Conservation (phyloP, 2,329 filamentous ascomycete genomes). For the Beauveria bassiana region DNA sequence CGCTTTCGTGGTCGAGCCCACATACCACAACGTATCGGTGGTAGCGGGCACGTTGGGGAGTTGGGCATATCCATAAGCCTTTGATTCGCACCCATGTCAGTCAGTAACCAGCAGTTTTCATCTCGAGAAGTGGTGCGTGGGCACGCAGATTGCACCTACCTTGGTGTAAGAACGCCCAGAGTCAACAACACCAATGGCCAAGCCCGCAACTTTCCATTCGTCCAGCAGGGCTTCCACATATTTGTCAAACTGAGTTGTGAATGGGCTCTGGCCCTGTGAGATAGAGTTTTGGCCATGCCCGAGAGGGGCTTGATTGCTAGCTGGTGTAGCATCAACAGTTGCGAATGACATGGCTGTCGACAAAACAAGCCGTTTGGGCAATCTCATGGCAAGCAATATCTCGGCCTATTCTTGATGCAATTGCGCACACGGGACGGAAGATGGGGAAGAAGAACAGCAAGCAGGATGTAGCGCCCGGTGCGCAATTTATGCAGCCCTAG, state of each 20-base stretch:
- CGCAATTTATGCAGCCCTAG: neutral
- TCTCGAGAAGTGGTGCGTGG: neutral
- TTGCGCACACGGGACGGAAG: too few relatives aligned
- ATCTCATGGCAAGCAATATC: neutral
- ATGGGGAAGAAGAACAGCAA: too few relatives aligned
- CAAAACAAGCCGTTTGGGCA: neutral
- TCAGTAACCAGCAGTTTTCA: neutral
- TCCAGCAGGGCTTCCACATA: conserved; percentile 14
- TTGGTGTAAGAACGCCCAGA: conserved; percentile 32
- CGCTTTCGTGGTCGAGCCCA: conserved; percentile 49
- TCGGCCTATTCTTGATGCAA: neutral
- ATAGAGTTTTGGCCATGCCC: neutral
- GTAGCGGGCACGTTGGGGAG: conserved; percentile 31
- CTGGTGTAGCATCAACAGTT: neutral
- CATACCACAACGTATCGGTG: conserved; percentile 44
- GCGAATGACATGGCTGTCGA: neutral
- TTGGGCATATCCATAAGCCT: conserved; percentile 24
- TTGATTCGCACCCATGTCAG: too few relatives aligned
- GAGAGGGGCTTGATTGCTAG: neutral
- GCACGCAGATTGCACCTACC: conserved; percentile 19
- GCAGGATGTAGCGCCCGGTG: neutral
- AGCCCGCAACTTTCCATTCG: conserved; percentile 39
- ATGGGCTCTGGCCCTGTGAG: conserved; percentile 3
- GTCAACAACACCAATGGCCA: conserved; percentile 41
- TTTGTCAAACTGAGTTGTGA: conserved; percentile 11